Conservation (phyloP, 495 filamentous ascomycete genomes). For the Xylaria sp. region DNA sequence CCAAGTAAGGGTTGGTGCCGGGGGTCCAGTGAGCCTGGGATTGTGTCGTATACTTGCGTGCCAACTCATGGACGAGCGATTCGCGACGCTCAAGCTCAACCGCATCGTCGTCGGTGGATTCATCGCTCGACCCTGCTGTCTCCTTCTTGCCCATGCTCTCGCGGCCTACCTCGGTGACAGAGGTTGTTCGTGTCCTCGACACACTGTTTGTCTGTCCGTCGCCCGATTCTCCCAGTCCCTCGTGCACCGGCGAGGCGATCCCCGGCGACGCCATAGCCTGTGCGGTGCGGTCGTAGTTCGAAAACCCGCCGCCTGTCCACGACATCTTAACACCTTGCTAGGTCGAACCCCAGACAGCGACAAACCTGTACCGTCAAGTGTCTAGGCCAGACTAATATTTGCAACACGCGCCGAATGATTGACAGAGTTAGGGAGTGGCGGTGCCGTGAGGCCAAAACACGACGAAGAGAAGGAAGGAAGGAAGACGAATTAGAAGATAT, state of each 20-base stretch:
- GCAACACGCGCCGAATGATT: conserved; percentile 3
- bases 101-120: conserved; percentile 49
- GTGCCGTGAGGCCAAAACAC: neutral
- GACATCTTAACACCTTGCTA: conserved; percentile 45
- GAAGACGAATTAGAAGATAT: conserved; percentile 10
- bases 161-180: conserved; percentile 46
- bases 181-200: conserved; percentile 41
- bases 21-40: conserved; percentile 45
- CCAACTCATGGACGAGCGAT: conserved; percentile 53
- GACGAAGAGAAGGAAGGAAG: neutral
- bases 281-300: conserved; percentile 54
- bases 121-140: conserved; percentile 36
- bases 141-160: conserved; percentile 28
- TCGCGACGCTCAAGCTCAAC: conserved; percentile 50
- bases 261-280: conserved; percentile 40
- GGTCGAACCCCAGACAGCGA: conserved; percentile 13
- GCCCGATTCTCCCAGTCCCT: conserved; percentile 28
- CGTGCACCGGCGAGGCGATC: conserved; percentile 25
- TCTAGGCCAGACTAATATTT: neutral
- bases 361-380: neutral
- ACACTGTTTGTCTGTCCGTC: neutral
- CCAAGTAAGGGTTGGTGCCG: conserved; percentile 47
- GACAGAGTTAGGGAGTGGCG: neutral
- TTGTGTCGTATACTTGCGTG: conserved; percentile 52
- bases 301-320: conserved; percentile 50